Evolutionary conservation across 345 rosid species (phyloP).

Genomic region (Eucalyptus camaldulensis): DNA sequence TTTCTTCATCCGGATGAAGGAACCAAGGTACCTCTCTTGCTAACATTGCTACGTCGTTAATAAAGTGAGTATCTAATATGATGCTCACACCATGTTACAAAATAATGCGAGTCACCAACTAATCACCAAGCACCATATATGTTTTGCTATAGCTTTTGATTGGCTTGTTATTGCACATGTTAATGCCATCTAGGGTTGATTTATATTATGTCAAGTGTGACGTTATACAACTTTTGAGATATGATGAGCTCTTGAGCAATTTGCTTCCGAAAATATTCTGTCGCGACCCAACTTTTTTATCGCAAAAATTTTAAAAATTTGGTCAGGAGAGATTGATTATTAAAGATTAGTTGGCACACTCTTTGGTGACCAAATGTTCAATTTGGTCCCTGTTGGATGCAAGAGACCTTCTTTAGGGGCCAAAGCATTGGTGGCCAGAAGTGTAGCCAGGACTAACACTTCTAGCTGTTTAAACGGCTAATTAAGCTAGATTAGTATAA

Average conservation of each 20-base stretch:
- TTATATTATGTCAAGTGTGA: background rate
- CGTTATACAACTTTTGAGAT: background rate
- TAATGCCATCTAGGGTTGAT: background rate
- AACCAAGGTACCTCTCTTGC: background rate
- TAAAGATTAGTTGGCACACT: background rate
- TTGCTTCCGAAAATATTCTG: background rate
- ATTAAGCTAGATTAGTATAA: background rate
- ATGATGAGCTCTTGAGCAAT: too few relatives aligned
- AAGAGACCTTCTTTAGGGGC: background rate
- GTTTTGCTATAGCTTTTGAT: background rate
- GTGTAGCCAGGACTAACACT: background rate
- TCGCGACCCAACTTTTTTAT: rapidly evolving
- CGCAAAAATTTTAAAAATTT: too few relatives aligned
- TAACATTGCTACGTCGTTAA: background rate
- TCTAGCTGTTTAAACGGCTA: background rate
- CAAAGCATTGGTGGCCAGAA: background rate
- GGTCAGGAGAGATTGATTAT: background rate
- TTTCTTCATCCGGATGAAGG: background rate
- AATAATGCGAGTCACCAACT: background rate
- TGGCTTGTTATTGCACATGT: background rate
- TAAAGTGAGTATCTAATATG: background rate
- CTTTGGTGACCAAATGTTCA: background rate
- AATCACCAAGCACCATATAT: rapidly evolving
- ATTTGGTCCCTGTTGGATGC: background rate
- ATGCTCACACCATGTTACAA: background rate